A percentile compares a stretch with the other conserved stretches of the same genome.
Evolutionary conservation across 2,329 filamentous ascomycete genomes (phyloP).

Genomic region (Epichloe sylvatica): DNA sequence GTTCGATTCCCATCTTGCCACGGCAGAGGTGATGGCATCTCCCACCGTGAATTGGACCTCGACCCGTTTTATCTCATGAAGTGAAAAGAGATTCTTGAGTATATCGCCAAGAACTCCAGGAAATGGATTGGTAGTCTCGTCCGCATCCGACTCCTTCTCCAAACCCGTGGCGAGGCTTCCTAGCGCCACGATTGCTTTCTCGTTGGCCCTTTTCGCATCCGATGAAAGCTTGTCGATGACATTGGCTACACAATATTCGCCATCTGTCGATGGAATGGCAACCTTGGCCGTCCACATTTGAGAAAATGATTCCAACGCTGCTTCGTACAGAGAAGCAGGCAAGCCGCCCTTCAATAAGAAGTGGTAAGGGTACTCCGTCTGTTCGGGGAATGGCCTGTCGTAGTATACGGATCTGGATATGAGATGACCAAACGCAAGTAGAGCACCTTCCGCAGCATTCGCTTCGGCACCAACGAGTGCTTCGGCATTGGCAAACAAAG

Average conservation of each 20-base stretch:
- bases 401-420: slow-evolving; percentile 33
- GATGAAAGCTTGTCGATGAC: slow-evolving; percentile 50
- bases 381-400: slow-evolving; percentile 14
- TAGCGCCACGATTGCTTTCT: slow-evolving; percentile 66
- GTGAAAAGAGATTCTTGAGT: slow-evolving; percentile 52
- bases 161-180: slow-evolving; percentile 60
- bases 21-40: slow-evolving; percentile 67
- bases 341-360: slow-evolving; percentile 19
- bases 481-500: slow-evolving; percentile 31
- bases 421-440: slow-evolving; percentile 31
- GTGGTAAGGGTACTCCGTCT: slow-evolving; percentile 16
- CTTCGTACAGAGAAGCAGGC: slow-evolving; percentile 26
- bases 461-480: slow-evolving; percentile 29
- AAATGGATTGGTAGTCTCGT: slow-evolving; percentile 10
- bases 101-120: slow-evolving; percentile 37
- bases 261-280: slow-evolving; percentile 19
- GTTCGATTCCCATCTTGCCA: slow-evolving; percentile 72
- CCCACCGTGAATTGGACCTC: slow-evolving; percentile 87
- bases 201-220: slow-evolving; percentile 66
- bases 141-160: slow-evolving; percentile 13
- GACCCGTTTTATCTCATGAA: slow-evolving; percentile 73
- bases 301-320: slow-evolving; percentile 29
- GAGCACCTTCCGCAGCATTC: slow-evolving; percentile 32
- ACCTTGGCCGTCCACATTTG: slow-evolving; percentile 35
- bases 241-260: slow-evolving; percentile 20